Evolutionary conservation across 2,329 filamentous ascomycete species (phyloP).

Genomic region (Diplodia sapinea): DNA sequence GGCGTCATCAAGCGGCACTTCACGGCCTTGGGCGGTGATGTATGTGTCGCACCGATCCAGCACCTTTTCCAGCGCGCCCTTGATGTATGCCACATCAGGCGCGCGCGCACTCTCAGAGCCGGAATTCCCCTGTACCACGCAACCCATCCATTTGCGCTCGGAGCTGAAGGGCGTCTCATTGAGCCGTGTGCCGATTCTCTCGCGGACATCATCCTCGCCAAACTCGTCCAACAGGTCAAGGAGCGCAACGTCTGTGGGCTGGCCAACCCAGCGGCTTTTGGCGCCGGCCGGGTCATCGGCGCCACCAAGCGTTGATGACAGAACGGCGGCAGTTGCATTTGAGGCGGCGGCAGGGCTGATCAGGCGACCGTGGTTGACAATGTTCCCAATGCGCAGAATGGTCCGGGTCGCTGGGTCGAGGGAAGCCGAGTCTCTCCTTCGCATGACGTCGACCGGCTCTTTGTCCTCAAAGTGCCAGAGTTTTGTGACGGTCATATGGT

Average conservation of each 20-base stretch:
- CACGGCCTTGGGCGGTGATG: constrained; percentile 81
- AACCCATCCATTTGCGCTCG: constrained; percentile 98
- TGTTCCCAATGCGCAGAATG: constrained; percentile 89
- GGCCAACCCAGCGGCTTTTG: constrained; percentile 92
- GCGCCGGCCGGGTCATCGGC: constrained; percentile 62
- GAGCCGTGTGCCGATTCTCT: constrained; percentile 79
- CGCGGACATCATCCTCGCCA: constrained; percentile 87
- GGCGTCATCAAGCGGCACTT: constrained; percentile 80
- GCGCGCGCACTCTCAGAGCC: constrained; percentile 61
- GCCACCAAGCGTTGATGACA: constrained; percentile 78
- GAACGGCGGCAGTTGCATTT: constrained; percentile 77
- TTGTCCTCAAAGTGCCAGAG: constrained; percentile 88
- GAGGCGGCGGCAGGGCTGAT: constrained; percentile 73
- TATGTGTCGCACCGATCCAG: constrained; percentile 89
- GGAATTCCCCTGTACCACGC: constrained; percentile 67
- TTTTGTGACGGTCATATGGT: constrained; percentile 97
- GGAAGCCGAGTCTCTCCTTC: constrained; percentile 58
- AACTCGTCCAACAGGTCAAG: constrained; percentile 90
- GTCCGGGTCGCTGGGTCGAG: constrained; percentile 77
- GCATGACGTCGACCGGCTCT: constrained; percentile 62
- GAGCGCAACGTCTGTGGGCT: constrained; percentile 97
- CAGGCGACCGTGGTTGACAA: constrained; percentile 91
- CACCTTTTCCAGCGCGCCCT: constrained; percentile 89
- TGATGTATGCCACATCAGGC: constrained; percentile 89
- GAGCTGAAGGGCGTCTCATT: constrained; percentile 95